Evolutionary conservation across 1,284 basidiomycete species (phyloP), one percentile per base, ranked within the genome.

Genomic region (Coniferiporia weirii): DNA sequence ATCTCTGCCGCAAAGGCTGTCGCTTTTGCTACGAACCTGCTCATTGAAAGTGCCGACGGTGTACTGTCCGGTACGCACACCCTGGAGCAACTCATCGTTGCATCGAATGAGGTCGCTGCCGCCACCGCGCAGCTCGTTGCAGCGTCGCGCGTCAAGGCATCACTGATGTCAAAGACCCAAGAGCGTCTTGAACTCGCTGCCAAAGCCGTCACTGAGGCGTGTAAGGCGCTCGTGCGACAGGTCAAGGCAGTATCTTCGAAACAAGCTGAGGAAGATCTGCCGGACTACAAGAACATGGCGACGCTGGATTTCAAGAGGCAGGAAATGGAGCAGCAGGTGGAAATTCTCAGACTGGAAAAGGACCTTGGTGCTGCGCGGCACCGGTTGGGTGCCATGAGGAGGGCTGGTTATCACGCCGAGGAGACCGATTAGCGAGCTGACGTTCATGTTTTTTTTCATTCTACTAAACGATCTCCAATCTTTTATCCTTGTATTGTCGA

Each of bases 321-420:
- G 53, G 95, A 98, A 81, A 98, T 99, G 95, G 96, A 99, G 76
- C 94, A 97, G 72, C 96, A 98, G 75, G 97, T 99, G 49, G 93
- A 97, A 72, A 98, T 99, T 65, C 79, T 99, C 65, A 95, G 90
- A 70, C 76, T 98, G 67, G 96, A 98, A 80, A 98, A 98, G 79
- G 94, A 98, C 10, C 78, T 99, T 38, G 91, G 89, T 52, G 93
- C 89, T 40, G 91, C 94, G 22, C 81, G 94, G 60, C 86, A 93
- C 72, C 80, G 85, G 63, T 74, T 97, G 64, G 95, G 94, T 48
- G 87, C 86, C 52, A 96, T 96, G 91, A 82, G 94, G 61, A 82
- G 93, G 54, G 93, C 93, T 56, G 93, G 91, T 68, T 97, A 93
- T 67, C 89, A 92, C 68, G 89, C 89, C 20, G 81, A 90, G 66